Base-by-base conservation (phyloP, 192 early-diverging fungal species). In the Coemansia erecta region DNA sequence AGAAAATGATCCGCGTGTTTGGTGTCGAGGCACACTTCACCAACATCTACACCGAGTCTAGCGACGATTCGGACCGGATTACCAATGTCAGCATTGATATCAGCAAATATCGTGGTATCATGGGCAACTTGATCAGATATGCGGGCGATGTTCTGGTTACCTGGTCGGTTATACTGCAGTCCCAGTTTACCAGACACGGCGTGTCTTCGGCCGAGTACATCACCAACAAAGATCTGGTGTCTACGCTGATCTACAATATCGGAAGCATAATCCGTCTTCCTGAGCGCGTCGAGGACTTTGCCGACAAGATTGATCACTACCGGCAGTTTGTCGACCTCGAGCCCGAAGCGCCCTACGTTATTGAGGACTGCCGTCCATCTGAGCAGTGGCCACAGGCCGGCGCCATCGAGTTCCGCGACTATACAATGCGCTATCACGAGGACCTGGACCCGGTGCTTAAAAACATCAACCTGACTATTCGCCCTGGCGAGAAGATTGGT, bases 1-100 rank as follows among this genome's bases (percentile, higher is more conserved):
- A 86, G 23, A 78, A 83, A 0, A 83, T 83, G 39, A 86, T 94
- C 43, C 85, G 91, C 41, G 78, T 90, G 0, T 90, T 85, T 60
- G 66, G 72, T 24, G 82, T 69, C 1, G 81, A 83, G 40, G 21
- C 76, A 37, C 77, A 76, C 3, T 94, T 94, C 45, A 70, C 74
- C 31, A 44, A 50, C 0, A 45, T 71, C 10, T 86, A 90, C 45
- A 68, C 80, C 21, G 58, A 73, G 6, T 66, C 83, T 8, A 75
- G 81, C 8, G 85, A 93, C 67, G 70, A 86, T 8, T 84, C 87
- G 51, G 73, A 81, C 3, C 68, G 83, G 2, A 81, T 82, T 33
- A 63, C 55, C 62, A 82, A 82, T 53, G 85, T 58, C 42, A 82
- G 46, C 3, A 56, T 78, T n/a, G 84, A 86, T 77, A 71, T 92